Base-by-base conservation (phyloP, 441 rosid species). In the Dalechampia spathulata region DNA sequence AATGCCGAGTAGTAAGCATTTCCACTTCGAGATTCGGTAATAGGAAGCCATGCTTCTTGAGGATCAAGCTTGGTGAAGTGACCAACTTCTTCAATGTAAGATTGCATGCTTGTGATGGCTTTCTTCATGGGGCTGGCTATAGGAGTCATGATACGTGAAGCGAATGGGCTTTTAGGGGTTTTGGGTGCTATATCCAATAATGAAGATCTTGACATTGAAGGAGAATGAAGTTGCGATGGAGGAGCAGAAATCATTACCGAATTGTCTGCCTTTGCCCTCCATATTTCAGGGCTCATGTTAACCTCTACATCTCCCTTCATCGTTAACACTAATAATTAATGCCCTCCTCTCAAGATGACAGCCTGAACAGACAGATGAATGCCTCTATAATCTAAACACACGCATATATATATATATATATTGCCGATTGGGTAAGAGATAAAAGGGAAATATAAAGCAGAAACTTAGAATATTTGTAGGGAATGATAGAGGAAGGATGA, bases 41-140 rank as follows among this genome's bases (percentile, higher is more conserved):
- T 75, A 23, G 89, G 89, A 62, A 83, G 85, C 89, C 89, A 79
- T 28, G 68, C 61, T 21, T 79, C 85, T 39, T 75, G 85, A 0
- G 83, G 74, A 58, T 75, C 70, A 50, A 75, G 72, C 74, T 64
- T 76, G 54, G 79, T 77, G 70, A 77, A 73, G 8, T 72, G 68
- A 9, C 76, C 81, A 32, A 75, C 74, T 55, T 73, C 81, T 52
- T 76, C 83, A 22, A 79, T 37, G 72, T 57, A 69, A 22, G 70
- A 65, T 30, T 73, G 73, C 72, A 75, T 23, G 63, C 57, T 74
- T 26, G 74, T 56, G 16, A 71, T 58, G 10, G 77, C 83, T 71
- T 70, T 74, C 76, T 74, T 81, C 80, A 76, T 37, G 39, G 87
- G 82, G 64, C 80, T 81, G 0, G 78, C 66, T 39, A 75, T 48